Conservation (phyloP, 2,329 filamentous ascomycete genomes). For the Erysiphe pulchra region DNA sequence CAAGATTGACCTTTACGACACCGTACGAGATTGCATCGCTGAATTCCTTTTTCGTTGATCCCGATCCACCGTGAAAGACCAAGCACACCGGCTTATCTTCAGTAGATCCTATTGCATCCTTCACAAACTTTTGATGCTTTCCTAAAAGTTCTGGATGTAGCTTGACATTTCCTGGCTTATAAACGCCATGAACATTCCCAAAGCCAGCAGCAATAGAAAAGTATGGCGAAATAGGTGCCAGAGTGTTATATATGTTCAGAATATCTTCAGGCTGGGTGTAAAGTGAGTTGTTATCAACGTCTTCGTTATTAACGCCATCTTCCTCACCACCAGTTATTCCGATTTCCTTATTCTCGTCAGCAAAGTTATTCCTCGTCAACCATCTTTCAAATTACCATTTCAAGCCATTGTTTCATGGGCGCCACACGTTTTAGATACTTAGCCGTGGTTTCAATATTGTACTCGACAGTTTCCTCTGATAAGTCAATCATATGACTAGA, state of each 20-base stretch:
- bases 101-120: conserved; percentile 45
- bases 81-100: conserved; percentile 91
- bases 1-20: conserved; percentile 98
- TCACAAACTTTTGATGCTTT: conserved; percentile 88
- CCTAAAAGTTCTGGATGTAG: conserved; percentile 84
- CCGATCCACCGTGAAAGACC: conserved; percentile 96
- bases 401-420: conserved; percentile 95
- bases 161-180: conserved; percentile 94
- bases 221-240: conserved; percentile 70
- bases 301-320: conserved; percentile 96
- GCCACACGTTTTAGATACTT: conserved; percentile 84
- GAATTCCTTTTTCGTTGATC: conserved; percentile 78
- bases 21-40: conserved; percentile 68
- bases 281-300: conserved; percentile 84
- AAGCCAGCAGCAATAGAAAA: conserved; percentile 97
- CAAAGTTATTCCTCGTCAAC: neutral
- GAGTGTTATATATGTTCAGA: conserved; percentile 67
- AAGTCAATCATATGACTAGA: conserved; percentile 97
- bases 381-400: conserved; percentile 44
- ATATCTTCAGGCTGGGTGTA: conserved; percentile 98
- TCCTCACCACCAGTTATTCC: conserved; percentile 94
- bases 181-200: conserved; percentile 97
- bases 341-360: conserved; percentile 30
- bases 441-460: conserved; percentile 79
- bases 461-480: conserved; percentile 71